phyloP scores from a whole-genome alignment of 2,329 filamentous ascomycete species.

The Fusarium dlaminii region DNA sequence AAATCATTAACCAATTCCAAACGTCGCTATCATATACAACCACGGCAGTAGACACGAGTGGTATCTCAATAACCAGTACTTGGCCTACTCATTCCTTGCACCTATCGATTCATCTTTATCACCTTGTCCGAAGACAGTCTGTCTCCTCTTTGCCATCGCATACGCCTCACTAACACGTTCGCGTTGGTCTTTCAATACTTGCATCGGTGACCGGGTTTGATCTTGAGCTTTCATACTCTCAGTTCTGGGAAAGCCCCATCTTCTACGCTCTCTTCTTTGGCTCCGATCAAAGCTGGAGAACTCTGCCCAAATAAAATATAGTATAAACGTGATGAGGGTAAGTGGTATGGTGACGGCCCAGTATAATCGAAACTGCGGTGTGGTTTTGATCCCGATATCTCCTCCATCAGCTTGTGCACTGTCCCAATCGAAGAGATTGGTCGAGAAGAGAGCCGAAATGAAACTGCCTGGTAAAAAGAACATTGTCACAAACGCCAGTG shows the following conservation, averaged over 20 bases:
- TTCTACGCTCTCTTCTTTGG: slow-evolving; percentile 15
- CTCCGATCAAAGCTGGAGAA: slow-evolving; percentile 43
- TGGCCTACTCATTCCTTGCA: not conserved
- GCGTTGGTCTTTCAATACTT: slow-evolving; percentile 23
- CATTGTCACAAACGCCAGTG: slow-evolving; percentile 55
- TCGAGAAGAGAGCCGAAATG: slow-evolving; percentile 54
- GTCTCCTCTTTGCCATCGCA: slow-evolving; percentile 17
- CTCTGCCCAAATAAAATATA: slow-evolving; percentile 49
- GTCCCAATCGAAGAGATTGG: slow-evolving; percentile 48
- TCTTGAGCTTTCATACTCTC: slow-evolving; percentile 23
- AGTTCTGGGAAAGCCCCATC: slow-evolving; percentile 25
- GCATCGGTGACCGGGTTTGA: slow-evolving; percentile 16
- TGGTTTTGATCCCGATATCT: slow-evolving; percentile 44
- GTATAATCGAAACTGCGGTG: slow-evolving; percentile 52
- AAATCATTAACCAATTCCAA: not conserved
- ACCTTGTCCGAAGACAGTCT: slow-evolving; percentile 7
- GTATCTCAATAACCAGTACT: not conserved
- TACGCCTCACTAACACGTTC: slow-evolving; percentile 22
- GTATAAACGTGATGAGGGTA: slow-evolving; percentile 47
- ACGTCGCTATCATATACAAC: not conserved
- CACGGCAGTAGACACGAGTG: not conserved
- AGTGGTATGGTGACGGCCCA: slow-evolving; percentile 54
- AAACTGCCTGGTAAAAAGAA: slow-evolving; percentile 56
- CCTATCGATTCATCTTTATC: slow-evolving; percentile 9
- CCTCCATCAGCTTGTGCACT: slow-evolving; percentile 34